Percentiles rank a stretch among this genome's conserved stretches.
These are phyloP conservation scores for Candida quercuum DNA, from an alignment of 805 yeast species.

Conservation along the genomic window DNA sequence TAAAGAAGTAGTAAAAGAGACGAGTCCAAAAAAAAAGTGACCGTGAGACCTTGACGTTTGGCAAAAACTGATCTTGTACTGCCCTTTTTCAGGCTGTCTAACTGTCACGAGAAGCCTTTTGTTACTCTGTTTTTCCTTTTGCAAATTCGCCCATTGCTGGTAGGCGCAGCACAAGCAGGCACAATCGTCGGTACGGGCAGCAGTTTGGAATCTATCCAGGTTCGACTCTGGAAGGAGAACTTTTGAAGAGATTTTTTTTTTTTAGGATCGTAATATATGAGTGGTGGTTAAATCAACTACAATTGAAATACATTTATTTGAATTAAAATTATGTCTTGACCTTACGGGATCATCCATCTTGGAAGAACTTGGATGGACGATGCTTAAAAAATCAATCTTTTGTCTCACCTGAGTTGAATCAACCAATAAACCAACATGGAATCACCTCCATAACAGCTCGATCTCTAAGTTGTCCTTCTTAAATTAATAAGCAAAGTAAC, in stretches of 20 bases:
- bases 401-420: constrained; percentile 26
- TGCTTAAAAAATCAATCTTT: constrained; percentile 26
- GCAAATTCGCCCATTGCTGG: too few species aligned
- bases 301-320: too few species aligned
- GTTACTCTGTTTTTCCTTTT: not conserved
- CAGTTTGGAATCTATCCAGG: not conserved
- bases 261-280: too few species aligned
- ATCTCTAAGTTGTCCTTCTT: constrained; percentile 21
- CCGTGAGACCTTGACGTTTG: not conserved
- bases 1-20: not conserved
- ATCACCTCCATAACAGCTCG: constrained; percentile 5
- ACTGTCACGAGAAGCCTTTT: not conserved
- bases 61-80: not conserved
- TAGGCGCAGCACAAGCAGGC: not conserved
- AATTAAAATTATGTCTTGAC: constrained; percentile 25
- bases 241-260: too few species aligned
- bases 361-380: constrained; percentile 15
- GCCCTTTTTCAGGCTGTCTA: not conserved
- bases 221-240: constrained; percentile 1
- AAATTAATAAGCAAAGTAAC: constrained; percentile 29
- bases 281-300: not conserved
- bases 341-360: constrained; percentile 30
- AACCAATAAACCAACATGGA: constrained; percentile 23
- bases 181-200: not conserved
- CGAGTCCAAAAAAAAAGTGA: not conserved